phyloP scores from a whole-genome alignment of 108 stramenopile genomes.

The Stephanodiscus triporus region DNA sequence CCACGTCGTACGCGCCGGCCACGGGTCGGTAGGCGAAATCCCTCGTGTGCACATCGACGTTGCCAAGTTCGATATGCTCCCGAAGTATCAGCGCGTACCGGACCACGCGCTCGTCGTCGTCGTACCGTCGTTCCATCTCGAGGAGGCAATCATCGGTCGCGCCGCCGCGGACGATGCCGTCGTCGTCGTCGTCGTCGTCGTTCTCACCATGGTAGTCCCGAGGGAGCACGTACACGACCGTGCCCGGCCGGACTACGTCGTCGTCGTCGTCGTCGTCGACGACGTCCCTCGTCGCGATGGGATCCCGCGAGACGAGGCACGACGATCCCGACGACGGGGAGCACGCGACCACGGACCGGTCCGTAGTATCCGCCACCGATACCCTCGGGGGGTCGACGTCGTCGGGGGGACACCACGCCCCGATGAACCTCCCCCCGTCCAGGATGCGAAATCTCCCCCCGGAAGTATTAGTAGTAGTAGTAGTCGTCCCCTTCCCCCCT shows the following conservation, averaged over 20 bases:
- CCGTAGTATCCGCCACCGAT: neutral
- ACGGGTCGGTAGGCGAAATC: slow-evolving; percentile 51
- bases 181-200: neutral
- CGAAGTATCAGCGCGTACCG: slow-evolving; percentile 36
- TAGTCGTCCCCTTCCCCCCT: no score
- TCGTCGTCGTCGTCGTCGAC: neutral
- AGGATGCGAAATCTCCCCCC: neutral
- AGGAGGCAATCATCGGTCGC: slow-evolving; percentile 19
- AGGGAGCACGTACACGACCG: slow-evolving; percentile 34
- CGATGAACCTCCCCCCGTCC: slow-evolving; percentile 9
- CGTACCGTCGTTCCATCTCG: slow-evolving; percentile 39
- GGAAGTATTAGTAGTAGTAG: no score
- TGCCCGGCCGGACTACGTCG: slow-evolving; percentile 36
- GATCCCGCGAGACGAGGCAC: no score
- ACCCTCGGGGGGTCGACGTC: neutral
- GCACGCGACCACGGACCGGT: neutral
- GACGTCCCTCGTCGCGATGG: neutral
- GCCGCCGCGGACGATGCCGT: neutral
- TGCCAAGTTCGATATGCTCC: slow-evolving; percentile 29
- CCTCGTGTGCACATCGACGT: slow-evolving; percentile 38
- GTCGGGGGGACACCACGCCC: slow-evolving; percentile 38
- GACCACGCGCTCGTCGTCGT: slow-evolving; percentile 20
- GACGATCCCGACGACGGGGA: neutral
- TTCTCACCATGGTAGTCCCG: neutral
- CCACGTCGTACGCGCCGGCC: neutral